Conservation (phyloP, 2,329 filamentous ascomycete species). For the Exophiala sideris region DNA sequence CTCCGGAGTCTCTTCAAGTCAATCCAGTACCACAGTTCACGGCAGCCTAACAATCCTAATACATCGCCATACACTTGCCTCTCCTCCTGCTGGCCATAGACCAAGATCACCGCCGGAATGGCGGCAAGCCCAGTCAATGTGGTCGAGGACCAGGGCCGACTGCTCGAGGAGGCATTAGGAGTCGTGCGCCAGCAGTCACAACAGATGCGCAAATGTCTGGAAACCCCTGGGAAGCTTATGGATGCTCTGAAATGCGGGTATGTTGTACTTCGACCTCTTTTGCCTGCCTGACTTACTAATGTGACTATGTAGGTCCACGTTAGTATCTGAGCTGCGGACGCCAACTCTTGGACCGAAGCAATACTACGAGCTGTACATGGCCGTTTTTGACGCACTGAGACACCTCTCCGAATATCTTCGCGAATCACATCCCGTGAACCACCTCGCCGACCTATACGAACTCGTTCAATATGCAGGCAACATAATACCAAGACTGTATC, state of each 20-base stretch:
- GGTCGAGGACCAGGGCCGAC: slow-evolving; percentile 78
- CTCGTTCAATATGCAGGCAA: slow-evolving; percentile 98
- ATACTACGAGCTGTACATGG: slow-evolving; percentile 99
- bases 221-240: slow-evolving; percentile 98
- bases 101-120: slow-evolving; percentile 19
- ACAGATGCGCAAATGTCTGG: slow-evolving; percentile 96
- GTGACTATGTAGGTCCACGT: slow-evolving; percentile 68
- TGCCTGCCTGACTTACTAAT: slow-evolving; percentile 27
- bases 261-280: slow-evolving; percentile 36
- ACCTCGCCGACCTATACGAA: slow-evolving; percentile 96
- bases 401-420: slow-evolving; percentile 94
- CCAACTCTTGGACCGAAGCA: slow-evolving; percentile 98
- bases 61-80: not conserved
- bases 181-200: slow-evolving; percentile 96
- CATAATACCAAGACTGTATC: slow-evolving; percentile 90
- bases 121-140: slow-evolving; percentile 41
- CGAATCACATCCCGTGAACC: slow-evolving; percentile 96
- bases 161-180: slow-evolving; percentile 94
- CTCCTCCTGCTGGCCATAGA: slow-evolving; percentile 11
- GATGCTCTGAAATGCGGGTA: slow-evolving; percentile 99
- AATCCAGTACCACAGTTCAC: too few relatives aligned
- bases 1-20: too few relatives aligned
- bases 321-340: slow-evolving; percentile 96
- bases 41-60: too few relatives aligned
- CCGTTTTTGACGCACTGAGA: slow-evolving; percentile 94